phyloP scores from a whole-genome alignment of 83 land plant species.

The Thuja plicata region DNA sequence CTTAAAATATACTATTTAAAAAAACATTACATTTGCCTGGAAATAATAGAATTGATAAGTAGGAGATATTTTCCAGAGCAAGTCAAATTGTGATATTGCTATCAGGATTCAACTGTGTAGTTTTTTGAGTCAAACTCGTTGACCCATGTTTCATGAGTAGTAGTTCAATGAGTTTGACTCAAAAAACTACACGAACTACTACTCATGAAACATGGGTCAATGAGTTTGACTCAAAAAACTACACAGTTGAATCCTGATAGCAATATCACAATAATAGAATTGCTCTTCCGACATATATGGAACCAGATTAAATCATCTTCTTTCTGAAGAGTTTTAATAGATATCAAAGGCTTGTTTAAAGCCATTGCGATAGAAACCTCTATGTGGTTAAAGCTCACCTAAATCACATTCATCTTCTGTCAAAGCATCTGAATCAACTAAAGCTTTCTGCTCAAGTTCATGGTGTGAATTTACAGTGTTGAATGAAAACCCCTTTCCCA shows the following conservation, averaged over 20 bases:
- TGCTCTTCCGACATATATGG: neutral
- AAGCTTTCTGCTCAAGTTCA: constrained; percentile 8
- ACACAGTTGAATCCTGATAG: too few relatives aligned
- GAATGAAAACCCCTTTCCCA: constrained; percentile 1
- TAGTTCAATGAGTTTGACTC: too few relatives aligned
- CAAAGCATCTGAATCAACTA: constrained; percentile 23
- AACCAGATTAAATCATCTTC: neutral
- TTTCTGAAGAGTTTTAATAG: neutral
- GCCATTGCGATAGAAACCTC: neutral
- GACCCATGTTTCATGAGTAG: too few relatives aligned
- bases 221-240: too few relatives aligned
- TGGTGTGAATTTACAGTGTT: neutral
- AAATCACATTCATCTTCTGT: constrained; percentile 16
- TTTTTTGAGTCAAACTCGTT: too few relatives aligned
- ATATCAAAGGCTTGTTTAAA: neutral
- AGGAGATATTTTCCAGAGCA: too few relatives aligned
- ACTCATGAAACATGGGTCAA: too few relatives aligned
- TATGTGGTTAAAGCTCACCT: constrained; percentile 14
- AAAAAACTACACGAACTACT: too few relatives aligned
- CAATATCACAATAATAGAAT: neutral
- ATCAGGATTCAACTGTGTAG: too few relatives aligned
- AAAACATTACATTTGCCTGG: neutral
- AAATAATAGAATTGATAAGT: neutral
- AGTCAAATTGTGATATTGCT: too few relatives aligned
- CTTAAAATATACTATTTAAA: neutral